phyloP scores from a whole-genome alignment of 75 land plant genomes.

The Picea glauca region DNA sequence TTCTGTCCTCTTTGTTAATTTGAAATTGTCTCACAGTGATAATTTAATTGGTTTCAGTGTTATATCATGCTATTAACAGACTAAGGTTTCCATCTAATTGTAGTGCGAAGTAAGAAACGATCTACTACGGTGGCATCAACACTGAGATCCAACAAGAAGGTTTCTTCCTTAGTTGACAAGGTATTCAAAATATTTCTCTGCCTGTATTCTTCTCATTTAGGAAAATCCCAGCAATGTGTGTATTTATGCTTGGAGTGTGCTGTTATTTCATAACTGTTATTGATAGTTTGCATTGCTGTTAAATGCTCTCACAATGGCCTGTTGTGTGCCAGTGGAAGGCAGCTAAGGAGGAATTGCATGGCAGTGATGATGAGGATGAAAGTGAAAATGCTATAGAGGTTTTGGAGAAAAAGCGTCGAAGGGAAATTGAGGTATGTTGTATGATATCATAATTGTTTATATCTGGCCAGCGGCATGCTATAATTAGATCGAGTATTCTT shows the following conservation, averaged over 20 bases:
- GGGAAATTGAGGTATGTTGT: slow-evolving; percentile 86
- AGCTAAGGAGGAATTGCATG: slow-evolving; percentile 88
- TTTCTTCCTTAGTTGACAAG: slow-evolving; percentile 86
- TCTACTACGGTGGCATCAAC: slow-evolving; percentile 53
- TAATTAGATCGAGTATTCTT: not conserved
- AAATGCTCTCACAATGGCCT: not conserved
- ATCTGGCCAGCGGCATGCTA: not conserved
- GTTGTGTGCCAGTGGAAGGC: slow-evolving; percentile 78
- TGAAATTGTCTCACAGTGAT: not conserved
- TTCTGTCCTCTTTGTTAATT: not conserved
- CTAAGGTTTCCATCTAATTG: not conserved
- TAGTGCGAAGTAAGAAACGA: slow-evolving; percentile 70
- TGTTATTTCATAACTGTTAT: not conserved
- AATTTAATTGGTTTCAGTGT: not conserved
- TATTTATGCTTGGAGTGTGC: not conserved
- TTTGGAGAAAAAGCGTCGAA: slow-evolving; percentile 73
- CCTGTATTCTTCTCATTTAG: not conserved
- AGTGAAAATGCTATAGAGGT: slow-evolving; percentile 58
- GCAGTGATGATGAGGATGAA: slow-evolving; percentile 70
- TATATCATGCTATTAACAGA: not conserved
- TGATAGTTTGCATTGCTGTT: not conserved
- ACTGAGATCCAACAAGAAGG: slow-evolving; percentile 78
- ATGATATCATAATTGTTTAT: slow-evolving; percentile 2
- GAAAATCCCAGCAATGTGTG: not conserved
- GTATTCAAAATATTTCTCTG: slow-evolving; percentile 25